A percentile compares a stretch with the other conserved stretches of the same genome.
phyloP scores from a whole-genome alignment of 768 basidiomycete genomes.

The Mycena crocata region DNA sequence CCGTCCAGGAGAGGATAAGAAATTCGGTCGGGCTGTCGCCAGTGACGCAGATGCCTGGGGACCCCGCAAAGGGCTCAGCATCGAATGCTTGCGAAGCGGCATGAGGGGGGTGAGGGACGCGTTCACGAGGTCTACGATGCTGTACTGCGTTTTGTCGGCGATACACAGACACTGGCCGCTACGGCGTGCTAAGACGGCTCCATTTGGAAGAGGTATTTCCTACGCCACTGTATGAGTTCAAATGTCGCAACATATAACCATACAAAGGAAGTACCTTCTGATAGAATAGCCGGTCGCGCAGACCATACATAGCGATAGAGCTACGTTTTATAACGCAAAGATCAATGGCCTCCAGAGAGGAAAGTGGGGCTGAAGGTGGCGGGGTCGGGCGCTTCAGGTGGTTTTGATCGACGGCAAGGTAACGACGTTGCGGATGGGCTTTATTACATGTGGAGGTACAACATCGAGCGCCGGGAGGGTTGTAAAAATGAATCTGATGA shows the following conservation, averaged over 20 bases:
- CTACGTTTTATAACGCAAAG: slow-evolving; percentile 80
- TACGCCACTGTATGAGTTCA: slow-evolving; percentile 38
- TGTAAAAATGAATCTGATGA: slow-evolving; percentile 80
- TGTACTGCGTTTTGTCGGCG: slow-evolving; percentile 79
- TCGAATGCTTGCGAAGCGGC: slow-evolving; percentile 80
- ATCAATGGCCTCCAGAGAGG: slow-evolving; percentile 65
- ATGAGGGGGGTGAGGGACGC: slow-evolving; percentile 79
- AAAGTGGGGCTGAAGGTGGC: slow-evolving; percentile 49
- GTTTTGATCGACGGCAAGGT: slow-evolving; percentile 83
- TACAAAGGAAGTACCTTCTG: slow-evolving; percentile 57
- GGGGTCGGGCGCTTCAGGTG: slow-evolving; percentile 67
- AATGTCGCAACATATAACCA: background rate
- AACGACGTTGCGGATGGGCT: slow-evolving; percentile 84
- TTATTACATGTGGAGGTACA: slow-evolving; percentile 67
- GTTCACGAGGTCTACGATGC: slow-evolving; percentile 81
- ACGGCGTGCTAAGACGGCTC: slow-evolving; percentile 70
- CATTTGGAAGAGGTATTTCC: slow-evolving; percentile 78
- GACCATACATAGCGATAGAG: slow-evolving; percentile 69
- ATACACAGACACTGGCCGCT: slow-evolving; percentile 75
- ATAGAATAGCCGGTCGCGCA: slow-evolving; percentile 74
- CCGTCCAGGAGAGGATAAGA: slow-evolving; percentile 88
- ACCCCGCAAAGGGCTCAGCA: slow-evolving; percentile 52
- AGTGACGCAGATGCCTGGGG: slow-evolving; percentile 82
- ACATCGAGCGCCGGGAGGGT: slow-evolving; percentile 85
- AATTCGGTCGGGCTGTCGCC: slow-evolving; percentile 75